Evolutionary conservation across 179 eudicot species (phyloP).

Genomic region (Patellifolia procumbens): DNA sequence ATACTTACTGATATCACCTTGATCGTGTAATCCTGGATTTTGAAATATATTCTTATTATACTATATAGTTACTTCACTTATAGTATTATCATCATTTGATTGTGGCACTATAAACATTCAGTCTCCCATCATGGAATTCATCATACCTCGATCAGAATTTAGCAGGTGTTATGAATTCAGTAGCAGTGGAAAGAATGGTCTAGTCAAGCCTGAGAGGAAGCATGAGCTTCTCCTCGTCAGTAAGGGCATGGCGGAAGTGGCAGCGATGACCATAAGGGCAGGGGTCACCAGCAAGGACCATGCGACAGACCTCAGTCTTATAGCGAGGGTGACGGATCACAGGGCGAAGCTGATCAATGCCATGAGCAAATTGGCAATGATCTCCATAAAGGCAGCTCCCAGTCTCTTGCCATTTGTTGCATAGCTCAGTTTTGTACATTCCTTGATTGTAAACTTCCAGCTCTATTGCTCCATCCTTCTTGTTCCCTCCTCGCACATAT

Average conservation of each 20-base stretch:
- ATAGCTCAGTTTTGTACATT: slow-evolving; percentile 72
- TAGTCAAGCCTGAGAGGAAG: slow-evolving; percentile 36
- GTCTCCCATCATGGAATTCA: slow-evolving; percentile 16
- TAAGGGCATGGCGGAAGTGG: slow-evolving; percentile 73
- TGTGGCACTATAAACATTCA: slow-evolving; percentile 24
- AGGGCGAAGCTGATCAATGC: slow-evolving; percentile 66
- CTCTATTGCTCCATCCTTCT: slow-evolving; percentile 53
- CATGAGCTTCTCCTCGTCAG: slow-evolving; percentile 54
- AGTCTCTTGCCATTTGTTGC: slow-evolving; percentile 81
- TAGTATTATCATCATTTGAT: slow-evolving; percentile 20
- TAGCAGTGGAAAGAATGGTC: slow-evolving; percentile 11
- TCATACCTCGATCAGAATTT: slow-evolving; percentile 23
- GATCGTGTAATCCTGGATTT: slow-evolving; percentile 4
- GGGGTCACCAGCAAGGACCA: slow-evolving; percentile 57
- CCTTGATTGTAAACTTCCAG: slow-evolving; percentile 76
- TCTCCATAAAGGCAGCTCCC: slow-evolving; percentile 63
- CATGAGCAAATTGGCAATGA: slow-evolving; percentile 72
- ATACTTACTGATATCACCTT: slow-evolving; percentile 17
- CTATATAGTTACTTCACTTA: slow-evolving; percentile 19
- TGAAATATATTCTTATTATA: slow-evolving; percentile 11
- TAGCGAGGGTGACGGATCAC: slow-evolving; percentile 76
- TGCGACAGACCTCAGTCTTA: slow-evolving; percentile 80
- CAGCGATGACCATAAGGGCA: slow-evolving; percentile 88
- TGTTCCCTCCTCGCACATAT: slow-evolving; percentile 48
- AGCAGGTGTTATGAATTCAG: slow-evolving; percentile 14